phyloP scores from a whole-genome alignment of 139 green algal genomes.

The Chlamydomonas urium region DNA sequence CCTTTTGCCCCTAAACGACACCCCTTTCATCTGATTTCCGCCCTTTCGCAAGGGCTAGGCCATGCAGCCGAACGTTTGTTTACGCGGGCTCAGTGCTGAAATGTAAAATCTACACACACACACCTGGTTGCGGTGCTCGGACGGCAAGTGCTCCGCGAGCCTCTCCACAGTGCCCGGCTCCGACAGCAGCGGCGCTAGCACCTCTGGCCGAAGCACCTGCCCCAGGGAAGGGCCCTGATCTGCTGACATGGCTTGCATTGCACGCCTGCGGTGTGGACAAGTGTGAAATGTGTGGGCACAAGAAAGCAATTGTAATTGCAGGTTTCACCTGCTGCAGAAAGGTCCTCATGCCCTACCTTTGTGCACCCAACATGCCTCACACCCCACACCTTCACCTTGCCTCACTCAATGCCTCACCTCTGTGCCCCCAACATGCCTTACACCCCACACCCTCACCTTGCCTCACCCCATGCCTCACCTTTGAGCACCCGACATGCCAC shows the following conservation, averaged over 20 bases:
- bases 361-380: neutral
- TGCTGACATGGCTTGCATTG: slow-evolving; percentile 2
- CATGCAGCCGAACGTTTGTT: no score
- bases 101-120: slow-evolving; percentile 5
- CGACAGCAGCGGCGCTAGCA: slow-evolving; percentile 48
- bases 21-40: no score
- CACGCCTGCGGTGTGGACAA: neutral
- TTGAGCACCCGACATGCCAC: neutral
- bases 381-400: neutral
- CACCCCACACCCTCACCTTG: neutral
- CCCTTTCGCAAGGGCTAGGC: no score
- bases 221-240: slow-evolving; percentile 41
- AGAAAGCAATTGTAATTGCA: no score
- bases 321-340: no score
- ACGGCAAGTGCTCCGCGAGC: slow-evolving; percentile 51
- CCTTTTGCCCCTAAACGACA: no score
- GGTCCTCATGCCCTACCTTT: neutral
- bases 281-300: no score
- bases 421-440: neutral
- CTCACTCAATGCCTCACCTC: neutral
- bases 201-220: slow-evolving; percentile 59
- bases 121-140: slow-evolving; percentile 52
- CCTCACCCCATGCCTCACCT: neutral
- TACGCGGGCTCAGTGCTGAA: no score
- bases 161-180: slow-evolving; percentile 33